These are phyloP conservation scores for Phytophthora sojae DNA, from an alignment of 352 stramenopile genomes.

Conservation along the genomic window DNA sequence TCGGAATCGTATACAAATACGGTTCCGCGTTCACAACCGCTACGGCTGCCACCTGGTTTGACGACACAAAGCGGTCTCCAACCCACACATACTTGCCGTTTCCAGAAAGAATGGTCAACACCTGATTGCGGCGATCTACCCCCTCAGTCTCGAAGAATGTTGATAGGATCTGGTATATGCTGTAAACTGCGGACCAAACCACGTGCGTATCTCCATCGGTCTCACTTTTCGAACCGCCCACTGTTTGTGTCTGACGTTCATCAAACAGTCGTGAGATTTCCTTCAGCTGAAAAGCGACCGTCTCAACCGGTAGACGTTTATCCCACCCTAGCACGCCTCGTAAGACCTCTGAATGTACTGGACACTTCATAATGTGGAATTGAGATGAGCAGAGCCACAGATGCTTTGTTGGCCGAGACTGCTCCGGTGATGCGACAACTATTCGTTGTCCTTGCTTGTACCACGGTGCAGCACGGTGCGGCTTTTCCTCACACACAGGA, in stretches of 20 bases:
- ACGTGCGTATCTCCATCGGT: slow-evolving; percentile 40
- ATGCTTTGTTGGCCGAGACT: slow-evolving; percentile 50
- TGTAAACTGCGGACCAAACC: slow-evolving; percentile 64
- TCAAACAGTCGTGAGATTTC: slow-evolving; percentile 54
- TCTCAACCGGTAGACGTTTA: slow-evolving; percentile 39
- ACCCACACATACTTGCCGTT: slow-evolving; percentile 71
- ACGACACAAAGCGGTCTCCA: slow-evolving; percentile 60
- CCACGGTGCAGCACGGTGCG: slow-evolving; percentile 50
- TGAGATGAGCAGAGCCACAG: slow-evolving; percentile 71
- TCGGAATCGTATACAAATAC: slow-evolving; percentile 69
- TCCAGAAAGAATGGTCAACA: slow-evolving; percentile 49
- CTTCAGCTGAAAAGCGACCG: slow-evolving; percentile 61
- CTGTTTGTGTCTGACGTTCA: not conserved
- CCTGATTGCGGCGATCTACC: slow-evolving; percentile 22
- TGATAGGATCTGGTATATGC: slow-evolving; percentile 65
- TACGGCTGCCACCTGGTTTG: slow-evolving; percentile 58
- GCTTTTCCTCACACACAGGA: slow-evolving; percentile 52
- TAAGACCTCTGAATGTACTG: slow-evolving; percentile 52
- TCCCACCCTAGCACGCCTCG: slow-evolving; percentile 59
- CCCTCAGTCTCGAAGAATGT: slow-evolving; percentile 63
- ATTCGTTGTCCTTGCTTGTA: slow-evolving; percentile 41
- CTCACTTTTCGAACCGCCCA: not conserved
- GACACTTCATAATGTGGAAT: slow-evolving; percentile 64
- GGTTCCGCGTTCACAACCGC: slow-evolving; percentile 66
- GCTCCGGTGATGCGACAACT: slow-evolving; percentile 55